Evolutionary conservation across 1,284 basidiomycete species (phyloP), one percentile per base, ranked within the genome.

Genomic region (Cryptococcus floricola): DNA sequence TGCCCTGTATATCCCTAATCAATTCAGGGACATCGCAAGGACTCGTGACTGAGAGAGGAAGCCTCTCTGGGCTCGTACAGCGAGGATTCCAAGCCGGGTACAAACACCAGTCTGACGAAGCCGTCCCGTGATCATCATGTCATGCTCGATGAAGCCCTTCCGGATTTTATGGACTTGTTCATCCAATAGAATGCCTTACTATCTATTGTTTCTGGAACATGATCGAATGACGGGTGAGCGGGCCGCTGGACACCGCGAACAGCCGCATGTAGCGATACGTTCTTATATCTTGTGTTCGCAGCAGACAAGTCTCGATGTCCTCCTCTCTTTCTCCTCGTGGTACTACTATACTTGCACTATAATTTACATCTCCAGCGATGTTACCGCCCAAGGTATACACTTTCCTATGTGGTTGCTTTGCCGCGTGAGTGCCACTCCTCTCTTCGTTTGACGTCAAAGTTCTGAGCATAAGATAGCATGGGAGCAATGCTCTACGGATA

Each of bases 401-500:
- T n/a, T 84, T 83, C 79, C 74, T 84, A 6, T 85, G 83, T 64
- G 84, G 83, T 27, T 77, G 83, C 53, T 85, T 85, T 60, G 84
- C 81, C 12, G 78, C 75, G 66, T 71, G 58, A 62, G 70, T 65
- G 14, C 55, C 57, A 71, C 75, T 79, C 23, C 23, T 23, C 23
- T 39, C 37, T 41, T 14, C 37, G 25, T 45, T 6, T 12, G 39
- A 42, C 34, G 25, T 18, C n/a, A 44, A 50, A 39, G 44, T 7
- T 23, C n/a, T 10, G n/a, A 9, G 19, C 41, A 9, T 16, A 27
- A 14, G 16, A 27, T 38, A 68, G 66, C 25, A 62, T 70, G 41
- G 71, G 71, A 23, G 67, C 69, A 4, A 58, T 61, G 37, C 66
- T 70, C 23, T 77, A 77, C 53, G 79, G 79, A 14, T 70, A 78